Conservation (phyloP, 2,329 filamentous ascomycete genomes). For the Microascus cirrosus region DNA sequence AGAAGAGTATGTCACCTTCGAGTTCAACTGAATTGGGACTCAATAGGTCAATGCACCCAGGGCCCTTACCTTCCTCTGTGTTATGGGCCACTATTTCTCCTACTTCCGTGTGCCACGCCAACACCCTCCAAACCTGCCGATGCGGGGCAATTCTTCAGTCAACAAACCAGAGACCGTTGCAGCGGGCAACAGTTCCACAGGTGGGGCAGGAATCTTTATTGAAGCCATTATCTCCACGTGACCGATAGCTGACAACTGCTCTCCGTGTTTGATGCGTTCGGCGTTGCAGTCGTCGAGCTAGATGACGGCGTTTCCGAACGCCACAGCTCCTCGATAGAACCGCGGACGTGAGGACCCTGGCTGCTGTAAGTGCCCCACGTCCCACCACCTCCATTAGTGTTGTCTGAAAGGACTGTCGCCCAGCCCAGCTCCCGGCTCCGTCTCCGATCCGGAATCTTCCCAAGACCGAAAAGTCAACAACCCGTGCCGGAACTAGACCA, state of each 20-base stretch:
- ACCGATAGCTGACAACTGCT: not conserved
- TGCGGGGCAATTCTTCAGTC: constrained; percentile 3
- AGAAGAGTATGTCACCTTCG: too few relatives aligned
- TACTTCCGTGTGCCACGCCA: not conserved
- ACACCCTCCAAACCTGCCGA: not conserved
- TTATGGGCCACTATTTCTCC: not conserved
- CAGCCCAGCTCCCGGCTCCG: not conserved
- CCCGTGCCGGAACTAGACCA: not conserved
- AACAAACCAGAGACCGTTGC: constrained; percentile 5
- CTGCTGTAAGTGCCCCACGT: too few relatives aligned
- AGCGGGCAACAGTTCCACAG: not conserved
- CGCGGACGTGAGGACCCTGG: too few relatives aligned
- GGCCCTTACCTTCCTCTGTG: not conserved
- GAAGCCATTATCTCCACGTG: constrained; percentile 1
- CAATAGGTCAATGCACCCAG: not conserved
- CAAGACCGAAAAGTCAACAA: not conserved
- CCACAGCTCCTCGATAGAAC: too few relatives aligned
- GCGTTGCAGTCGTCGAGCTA: too few relatives aligned
- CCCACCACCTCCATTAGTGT: too few relatives aligned
- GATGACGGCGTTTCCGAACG: too few relatives aligned
- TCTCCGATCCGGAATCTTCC: not conserved
- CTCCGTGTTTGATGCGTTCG: not conserved
- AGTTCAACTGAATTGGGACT: not conserved
- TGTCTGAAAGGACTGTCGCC: not conserved
- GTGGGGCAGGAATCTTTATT: not conserved